Percentiles rank a stretch among this genome's conserved stretches.
Evolutionary conservation across 2,329 filamentous ascomycete species (phyloP).

Genomic region (Ophiostoma tasmaniense): DNA sequence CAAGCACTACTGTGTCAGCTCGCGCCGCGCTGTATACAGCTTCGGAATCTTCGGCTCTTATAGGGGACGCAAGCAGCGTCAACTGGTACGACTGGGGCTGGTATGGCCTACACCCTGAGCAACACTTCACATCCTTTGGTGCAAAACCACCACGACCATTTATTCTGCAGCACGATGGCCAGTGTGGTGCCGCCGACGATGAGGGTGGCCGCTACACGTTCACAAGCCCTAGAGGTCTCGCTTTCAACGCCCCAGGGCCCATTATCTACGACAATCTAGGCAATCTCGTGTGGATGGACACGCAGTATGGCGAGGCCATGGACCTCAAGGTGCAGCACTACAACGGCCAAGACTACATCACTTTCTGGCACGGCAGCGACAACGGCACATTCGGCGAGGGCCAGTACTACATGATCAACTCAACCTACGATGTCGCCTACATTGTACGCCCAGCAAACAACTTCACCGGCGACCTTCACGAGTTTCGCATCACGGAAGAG

Average conservation of each 20-base stretch:
- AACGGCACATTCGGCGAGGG: slow-evolving; percentile 18
- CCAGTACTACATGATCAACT: slow-evolving; percentile 40
- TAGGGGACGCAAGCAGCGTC: not conserved
- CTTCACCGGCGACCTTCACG: slow-evolving; percentile 36
- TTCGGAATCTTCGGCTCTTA: not conserved
- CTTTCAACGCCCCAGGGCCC: slow-evolving; percentile 36
- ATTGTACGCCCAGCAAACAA: slow-evolving; percentile 44
- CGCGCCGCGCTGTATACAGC: not conserved
- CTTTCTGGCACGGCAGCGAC: slow-evolving; percentile 40
- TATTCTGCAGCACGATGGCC: slow-evolving; percentile 4
- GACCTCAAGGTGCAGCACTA: slow-evolving; percentile 29
- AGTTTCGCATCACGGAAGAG: slow-evolving; percentile 7
- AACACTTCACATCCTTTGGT: slow-evolving; percentile 13
- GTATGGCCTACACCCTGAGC: slow-evolving; percentile 13
- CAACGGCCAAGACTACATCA: slow-evolving; percentile 43
- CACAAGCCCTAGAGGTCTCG: slow-evolving; percentile 21
- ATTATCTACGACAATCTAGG: slow-evolving; percentile 49
- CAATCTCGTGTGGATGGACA: slow-evolving; percentile 44
- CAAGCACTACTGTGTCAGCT: not conserved
- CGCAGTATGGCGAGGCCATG: slow-evolving; percentile 25
- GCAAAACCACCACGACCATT: slow-evolving; percentile 13
- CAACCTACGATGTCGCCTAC: slow-evolving; percentile 46
- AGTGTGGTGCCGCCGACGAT: not conserved
- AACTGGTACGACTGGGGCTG: slow-evolving; percentile 16
- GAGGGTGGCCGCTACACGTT: slow-evolving; percentile 21